Conservation (phyloP, 805 yeast species). For the Barnettozyma siamensis region DNA sequence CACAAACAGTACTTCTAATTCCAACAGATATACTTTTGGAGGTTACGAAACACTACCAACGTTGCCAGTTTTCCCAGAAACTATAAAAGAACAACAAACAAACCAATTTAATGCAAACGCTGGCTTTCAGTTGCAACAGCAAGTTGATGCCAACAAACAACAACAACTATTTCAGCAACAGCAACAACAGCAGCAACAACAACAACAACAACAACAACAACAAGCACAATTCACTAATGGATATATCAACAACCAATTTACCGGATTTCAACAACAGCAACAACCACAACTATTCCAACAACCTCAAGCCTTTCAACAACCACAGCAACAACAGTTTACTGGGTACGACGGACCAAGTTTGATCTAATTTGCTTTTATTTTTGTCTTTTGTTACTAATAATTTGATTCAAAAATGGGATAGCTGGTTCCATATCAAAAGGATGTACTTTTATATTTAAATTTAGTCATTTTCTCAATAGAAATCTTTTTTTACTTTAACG, state of each 20-base stretch:
- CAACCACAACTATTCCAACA: neutral
- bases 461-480: neutral
- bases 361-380: too few relatives aligned
- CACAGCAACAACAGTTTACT: neutral
- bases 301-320: neutral
- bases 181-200: slow-evolving; percentile 6
- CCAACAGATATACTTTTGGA: slow-evolving; percentile 55
- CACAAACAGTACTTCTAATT: slow-evolving; percentile 13
- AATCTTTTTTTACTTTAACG: too few relatives aligned
- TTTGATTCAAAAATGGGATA: too few relatives aligned
- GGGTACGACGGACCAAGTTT: slow-evolving; percentile 9
- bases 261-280: slow-evolving; percentile 6
- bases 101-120: slow-evolving; percentile 37
- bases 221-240: slow-evolving; percentile 9
- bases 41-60: slow-evolving; percentile 66
- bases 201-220: slow-evolving; percentile 23
- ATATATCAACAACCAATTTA: slow-evolving; percentile 9
- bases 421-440: too few relatives aligned
- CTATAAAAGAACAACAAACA: slow-evolving; percentile 37
- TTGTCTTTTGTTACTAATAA: too few relatives aligned
- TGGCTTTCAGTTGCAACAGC: slow-evolving; percentile 28
- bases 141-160: slow-evolving; percentile 16
- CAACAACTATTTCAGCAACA: slow-evolving; percentile 18
- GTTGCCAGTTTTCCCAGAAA: slow-evolving; percentile 62
- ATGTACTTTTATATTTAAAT: neutral